phyloP scores from a whole-genome alignment of 495 filamentous ascomycete genomes.

The Venustampulla echinocandica region DNA sequence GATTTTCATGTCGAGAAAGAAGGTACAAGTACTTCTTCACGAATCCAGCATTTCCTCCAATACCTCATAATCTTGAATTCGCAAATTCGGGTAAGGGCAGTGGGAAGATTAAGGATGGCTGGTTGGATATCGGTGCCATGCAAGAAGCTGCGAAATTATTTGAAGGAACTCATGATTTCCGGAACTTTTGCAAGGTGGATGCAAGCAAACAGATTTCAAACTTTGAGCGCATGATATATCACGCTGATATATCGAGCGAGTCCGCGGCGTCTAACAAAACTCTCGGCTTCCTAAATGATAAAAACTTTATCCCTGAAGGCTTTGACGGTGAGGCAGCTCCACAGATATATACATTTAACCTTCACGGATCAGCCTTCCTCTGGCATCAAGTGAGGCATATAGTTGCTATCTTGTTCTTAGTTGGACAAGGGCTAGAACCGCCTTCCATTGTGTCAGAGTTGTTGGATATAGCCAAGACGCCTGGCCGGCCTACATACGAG shows the following conservation, averaged over 20 bases:
- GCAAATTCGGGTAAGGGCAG: background rate
- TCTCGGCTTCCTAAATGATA: constrained; percentile 30
- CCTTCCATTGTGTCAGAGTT: constrained; percentile 63
- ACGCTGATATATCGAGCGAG: constrained; percentile 65
- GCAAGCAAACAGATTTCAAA: constrained; percentile 74
- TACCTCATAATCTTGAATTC: constrained; percentile 27
- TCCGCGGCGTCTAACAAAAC: constrained; percentile 27
- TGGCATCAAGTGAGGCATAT: constrained; percentile 98
- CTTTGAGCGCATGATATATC: constrained; percentile 67
- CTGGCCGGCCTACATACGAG: constrained; percentile 68
- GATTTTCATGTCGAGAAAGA: constrained; percentile 86
- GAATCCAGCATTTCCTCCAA: constrained; percentile 71
- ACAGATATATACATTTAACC: constrained; percentile 74
- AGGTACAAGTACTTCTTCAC: constrained; percentile 97
- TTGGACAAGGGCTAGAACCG: constrained; percentile 82
- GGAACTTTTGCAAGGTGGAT: constrained; percentile 94
- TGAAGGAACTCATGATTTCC: constrained; percentile 83
- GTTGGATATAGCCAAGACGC: constrained; percentile 59
- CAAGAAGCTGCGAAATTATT: constrained; percentile 65
- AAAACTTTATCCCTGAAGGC: constrained; percentile 20
- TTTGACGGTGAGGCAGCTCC: constrained; percentile 25
- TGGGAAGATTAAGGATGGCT: constrained; percentile 29
- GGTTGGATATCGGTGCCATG: constrained; percentile 82
- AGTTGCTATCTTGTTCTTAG: constrained; percentile 73
- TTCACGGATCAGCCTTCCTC: constrained; percentile 87